These are phyloP conservation scores for Xerocomus cyaneibrunnescens DNA, from an alignment of 1,284 basidiomycete genomes.

Conservation along the genomic window DNA sequence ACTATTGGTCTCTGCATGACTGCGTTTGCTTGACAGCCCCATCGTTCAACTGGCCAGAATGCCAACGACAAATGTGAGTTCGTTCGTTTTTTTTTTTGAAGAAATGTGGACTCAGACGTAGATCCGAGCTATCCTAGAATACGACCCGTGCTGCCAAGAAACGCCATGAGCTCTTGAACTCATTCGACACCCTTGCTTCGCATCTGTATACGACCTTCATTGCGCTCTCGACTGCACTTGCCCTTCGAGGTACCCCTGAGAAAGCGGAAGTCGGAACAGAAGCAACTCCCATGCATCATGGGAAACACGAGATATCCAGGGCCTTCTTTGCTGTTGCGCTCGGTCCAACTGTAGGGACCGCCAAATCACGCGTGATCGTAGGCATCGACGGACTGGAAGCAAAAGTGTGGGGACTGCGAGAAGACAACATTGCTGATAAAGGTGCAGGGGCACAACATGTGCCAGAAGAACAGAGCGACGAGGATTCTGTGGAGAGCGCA, in stretches of 20 bases:
- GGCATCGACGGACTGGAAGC: constrained; percentile 62
- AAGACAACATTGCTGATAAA: constrained; percentile 21
- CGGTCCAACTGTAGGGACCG: constrained; percentile 58
- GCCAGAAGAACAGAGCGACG: neutral
- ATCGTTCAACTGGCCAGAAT: constrained; percentile 59
- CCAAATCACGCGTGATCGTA: constrained; percentile 59
- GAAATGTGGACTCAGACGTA: neutral
- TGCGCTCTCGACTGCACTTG: constrained; percentile 63
- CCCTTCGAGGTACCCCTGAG: constrained; percentile 29
- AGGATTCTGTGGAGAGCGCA: neutral
- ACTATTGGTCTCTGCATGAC: neutral
- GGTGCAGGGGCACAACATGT: neutral
- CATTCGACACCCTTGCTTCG: constrained; percentile 68
- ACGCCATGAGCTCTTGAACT: constrained; percentile 55
- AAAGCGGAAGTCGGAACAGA: neutral
- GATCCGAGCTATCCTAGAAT: constrained; percentile 22
- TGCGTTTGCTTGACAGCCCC: constrained; percentile 44
- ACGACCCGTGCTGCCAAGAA: constrained; percentile 53
- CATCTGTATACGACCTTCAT: constrained; percentile 72
- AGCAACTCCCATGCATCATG: neutral
- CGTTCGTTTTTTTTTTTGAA: neutral
- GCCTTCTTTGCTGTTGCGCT: constrained; percentile 61
- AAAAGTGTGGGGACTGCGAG: constrained; percentile 51
- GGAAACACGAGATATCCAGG: constrained; percentile 1
- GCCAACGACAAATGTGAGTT: constrained; percentile 35